Evolutionary conservation across 768 basidiomycete species (phyloP).

Genomic region (Solioccasus polychromus): DNA sequence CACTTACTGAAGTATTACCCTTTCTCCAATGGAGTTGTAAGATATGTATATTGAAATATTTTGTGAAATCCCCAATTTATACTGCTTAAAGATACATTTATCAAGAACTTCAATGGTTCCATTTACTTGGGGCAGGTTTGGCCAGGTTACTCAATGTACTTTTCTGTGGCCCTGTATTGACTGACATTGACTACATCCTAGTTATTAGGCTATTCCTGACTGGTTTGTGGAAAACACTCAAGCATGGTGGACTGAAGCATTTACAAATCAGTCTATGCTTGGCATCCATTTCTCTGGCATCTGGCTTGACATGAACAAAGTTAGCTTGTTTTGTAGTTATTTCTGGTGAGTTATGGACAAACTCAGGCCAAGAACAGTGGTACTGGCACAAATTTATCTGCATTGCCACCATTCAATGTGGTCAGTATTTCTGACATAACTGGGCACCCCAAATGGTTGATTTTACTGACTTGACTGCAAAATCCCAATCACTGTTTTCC

Average conservation of each 20-base stretch:
- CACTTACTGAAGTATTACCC: conserved; percentile 54
- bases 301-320: conserved; percentile 72
- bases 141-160: conserved; percentile 69
- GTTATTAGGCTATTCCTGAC: conserved; percentile 51
- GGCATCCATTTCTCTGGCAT: conserved; percentile 62
- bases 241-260: conserved; percentile 59
- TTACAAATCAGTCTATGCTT: conserved; percentile 49
- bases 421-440: conserved; percentile 50
- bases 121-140: conserved; percentile 75
- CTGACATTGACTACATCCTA: neutral
- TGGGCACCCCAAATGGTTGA: conserved; percentile 71
- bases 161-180: neutral
- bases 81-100: conserved; percentile 52
- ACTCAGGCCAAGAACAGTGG: conserved; percentile 32
- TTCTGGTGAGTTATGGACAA: conserved; percentile 41
- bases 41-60: conserved; percentile 36
- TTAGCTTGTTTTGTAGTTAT: conserved; percentile 58
- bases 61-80: neutral
- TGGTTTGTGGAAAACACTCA: conserved; percentile 56
- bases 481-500: neutral
- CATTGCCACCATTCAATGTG: conserved; percentile 51
- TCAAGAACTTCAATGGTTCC: conserved; percentile 72
- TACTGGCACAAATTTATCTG: conserved; percentile 52
- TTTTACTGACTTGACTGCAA: neutral
- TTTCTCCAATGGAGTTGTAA: conserved; percentile 58